Evolutionary conservation across 805 yeast genomes (phyloP), one percentile per base, ranked within the genome.

Genomic region (Yamadazyma ubonensis): DNA sequence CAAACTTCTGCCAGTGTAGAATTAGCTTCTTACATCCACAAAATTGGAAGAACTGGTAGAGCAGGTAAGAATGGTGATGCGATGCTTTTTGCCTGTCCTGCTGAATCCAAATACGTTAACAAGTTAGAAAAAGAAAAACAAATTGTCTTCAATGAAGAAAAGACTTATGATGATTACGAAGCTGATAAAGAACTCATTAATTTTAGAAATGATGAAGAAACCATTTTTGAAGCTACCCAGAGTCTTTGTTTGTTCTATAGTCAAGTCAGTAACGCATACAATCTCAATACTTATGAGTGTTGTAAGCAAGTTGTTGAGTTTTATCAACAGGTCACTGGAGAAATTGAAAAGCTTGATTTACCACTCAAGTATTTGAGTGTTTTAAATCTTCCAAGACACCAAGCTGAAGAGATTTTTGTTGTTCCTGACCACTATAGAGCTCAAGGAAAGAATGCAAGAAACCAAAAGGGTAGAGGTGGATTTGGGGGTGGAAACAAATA

Each of bases 31-130:
- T 89, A 90, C 58, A 79, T 89, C 43, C 98, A 91, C 65, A 83
- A 96, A 62, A 83, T 91, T 55, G 98, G 98, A 44, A 82, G 98
- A 73, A 91, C 97, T 11, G 98, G 95, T 30, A 80, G 98, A 66
- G 95, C 90, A 40, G 96, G 96, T 41, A 74, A 75, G 43, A 67
- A 71, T 17, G 98, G 98, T 46, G 70, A 73, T 35, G 86, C 96
- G 4, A 61, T 78, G 11, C 59, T 85, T 43, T 81, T 78, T 55
- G 53, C 80, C 34, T 68, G 83, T 21, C 60, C 71, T 46, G 61
- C 66, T 35, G 96, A 89, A 59, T 49, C 63, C 26, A 72, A 73
- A 23, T 89, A 78, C 58, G 61, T 79, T 28, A 59, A 63, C 28
- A 63, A 67, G 2, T 71, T 87, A 53, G 59, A 52, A 23, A 47